Evolutionary conservation across 805 yeast species (phyloP).

Genomic region (Lipomyces chichibuensis): DNA sequence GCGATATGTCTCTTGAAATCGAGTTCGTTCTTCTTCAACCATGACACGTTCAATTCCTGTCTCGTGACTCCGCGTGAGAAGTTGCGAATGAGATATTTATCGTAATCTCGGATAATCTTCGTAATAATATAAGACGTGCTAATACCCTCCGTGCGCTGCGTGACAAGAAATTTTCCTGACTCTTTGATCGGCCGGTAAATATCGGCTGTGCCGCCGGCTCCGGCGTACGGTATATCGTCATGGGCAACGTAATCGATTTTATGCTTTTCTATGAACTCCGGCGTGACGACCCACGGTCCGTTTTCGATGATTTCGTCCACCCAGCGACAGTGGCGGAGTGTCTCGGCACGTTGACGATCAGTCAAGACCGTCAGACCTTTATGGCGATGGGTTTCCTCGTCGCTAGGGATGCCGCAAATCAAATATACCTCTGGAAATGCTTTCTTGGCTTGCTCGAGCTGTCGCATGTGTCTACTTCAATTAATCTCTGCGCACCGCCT

Average conservation of each 20-base stretch:
- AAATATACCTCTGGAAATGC: conserved; percentile 80
- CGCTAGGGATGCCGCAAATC: conserved; percentile 91
- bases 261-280: conserved; percentile 76
- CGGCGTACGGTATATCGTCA: conserved; percentile 93
- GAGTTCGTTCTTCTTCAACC: conserved; percentile 96
- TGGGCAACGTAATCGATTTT: conserved; percentile 95
- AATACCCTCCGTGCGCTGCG: conserved; percentile 96
- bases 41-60: conserved; percentile 92
- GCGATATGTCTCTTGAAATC: conserved; percentile 88
- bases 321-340: conserved; percentile 93
- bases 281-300: conserved; percentile 94
- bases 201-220: conserved; percentile 79
- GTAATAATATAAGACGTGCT: conserved; percentile 96
- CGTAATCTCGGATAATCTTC: conserved; percentile 91
- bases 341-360: conserved; percentile 85
- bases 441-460: conserved; percentile 94
- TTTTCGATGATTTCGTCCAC: conserved; percentile 94
- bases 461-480: conserved; percentile 74
- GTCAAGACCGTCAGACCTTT: conserved; percentile 92
- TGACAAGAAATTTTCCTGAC: conserved; percentile 85
- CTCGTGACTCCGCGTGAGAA: conserved; percentile 97
- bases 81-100: conserved; percentile 93
- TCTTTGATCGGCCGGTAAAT: conserved; percentile 91
- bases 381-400: conserved; percentile 83
- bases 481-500: background rate